A percentile compares a stretch with the other conserved stretches of the same genome.
Evolutionary conservation across 768 basidiomycete genomes (phyloP).

Genomic region (Kwoniella sp.): DNA sequence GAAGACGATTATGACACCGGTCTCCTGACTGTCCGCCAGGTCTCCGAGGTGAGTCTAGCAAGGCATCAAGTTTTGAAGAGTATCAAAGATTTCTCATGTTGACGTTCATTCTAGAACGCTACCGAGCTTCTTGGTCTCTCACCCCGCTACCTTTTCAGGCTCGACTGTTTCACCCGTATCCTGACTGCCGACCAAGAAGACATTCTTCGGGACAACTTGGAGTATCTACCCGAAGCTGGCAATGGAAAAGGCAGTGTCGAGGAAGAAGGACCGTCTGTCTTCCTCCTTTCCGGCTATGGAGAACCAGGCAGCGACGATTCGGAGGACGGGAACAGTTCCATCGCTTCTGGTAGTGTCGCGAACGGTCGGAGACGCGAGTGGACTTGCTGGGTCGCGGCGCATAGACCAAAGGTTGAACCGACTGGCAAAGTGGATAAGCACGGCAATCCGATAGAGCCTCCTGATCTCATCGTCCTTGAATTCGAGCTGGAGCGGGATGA

Average conservation of each 20-base stretch:
- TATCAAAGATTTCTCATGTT: too few species aligned
- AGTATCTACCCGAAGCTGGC: constrained; percentile 63
- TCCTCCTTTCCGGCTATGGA: constrained; percentile 71
- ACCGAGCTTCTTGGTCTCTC: constrained; percentile 74
- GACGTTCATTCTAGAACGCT: constrained; percentile 63
- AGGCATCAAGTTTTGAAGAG: background rate
- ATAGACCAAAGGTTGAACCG: constrained; percentile 48
- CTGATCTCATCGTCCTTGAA: constrained; percentile 68
- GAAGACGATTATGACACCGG: constrained; percentile 65
- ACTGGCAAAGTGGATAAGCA: constrained; percentile 44
- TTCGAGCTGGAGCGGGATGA: constrained; percentile 75
- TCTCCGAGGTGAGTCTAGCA: constrained; percentile 67
- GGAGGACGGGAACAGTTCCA: constrained; percentile 32
- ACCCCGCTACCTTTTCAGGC: constrained; percentile 69
- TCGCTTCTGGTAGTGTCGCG: constrained; percentile 9
- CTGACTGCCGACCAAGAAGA: constrained; percentile 69
- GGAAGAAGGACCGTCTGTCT: constrained; percentile 58
- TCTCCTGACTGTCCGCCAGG: constrained; percentile 68
- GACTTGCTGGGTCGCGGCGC: constrained; percentile 56
- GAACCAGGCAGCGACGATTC: constrained; percentile 62
- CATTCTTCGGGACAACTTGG: constrained; percentile 72
- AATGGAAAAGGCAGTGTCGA: constrained; percentile 59
- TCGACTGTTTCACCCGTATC: constrained; percentile 72
- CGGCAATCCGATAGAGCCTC: constrained; percentile 62
- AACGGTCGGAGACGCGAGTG: constrained; percentile 47